Conservation (phyloP, 1,139 yeast species). For the Kodamaea arcana region DNA sequence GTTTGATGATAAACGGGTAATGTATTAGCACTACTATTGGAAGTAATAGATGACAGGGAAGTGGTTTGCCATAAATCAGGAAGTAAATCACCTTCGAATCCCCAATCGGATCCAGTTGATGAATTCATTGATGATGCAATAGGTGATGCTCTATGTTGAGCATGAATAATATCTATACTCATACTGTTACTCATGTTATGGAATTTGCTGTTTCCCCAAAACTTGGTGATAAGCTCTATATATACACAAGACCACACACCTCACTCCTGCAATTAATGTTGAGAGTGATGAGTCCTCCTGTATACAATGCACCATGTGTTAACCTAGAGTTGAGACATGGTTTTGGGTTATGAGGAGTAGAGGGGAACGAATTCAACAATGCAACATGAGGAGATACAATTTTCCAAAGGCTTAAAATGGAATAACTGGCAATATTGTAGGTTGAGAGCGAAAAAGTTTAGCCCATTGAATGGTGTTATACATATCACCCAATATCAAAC, state of each 20-base stretch:
- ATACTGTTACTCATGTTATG: constrained; percentile 1
- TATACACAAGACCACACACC: neutral
- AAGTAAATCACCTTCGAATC: constrained; percentile 24
- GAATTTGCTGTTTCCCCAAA: neutral
- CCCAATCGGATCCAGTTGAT: constrained; percentile 19
- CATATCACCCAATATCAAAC: too few species aligned
- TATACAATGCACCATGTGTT: neutral
- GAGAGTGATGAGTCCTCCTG: constrained; percentile 1
- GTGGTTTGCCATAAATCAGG: constrained; percentile 34
- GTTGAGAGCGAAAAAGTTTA: too few species aligned
- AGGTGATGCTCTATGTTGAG: constrained; percentile 9
- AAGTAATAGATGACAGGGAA: constrained; percentile 7
- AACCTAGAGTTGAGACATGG: neutral
- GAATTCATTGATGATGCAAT: constrained; percentile 20
- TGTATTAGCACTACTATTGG: constrained; percentile 5
- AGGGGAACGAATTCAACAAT: constrained; percentile 2
- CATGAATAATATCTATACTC: constrained; percentile 5
- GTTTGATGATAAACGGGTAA: constrained; percentile 1
- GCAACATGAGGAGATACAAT: neutral
- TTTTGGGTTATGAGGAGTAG: constrained; percentile 1
- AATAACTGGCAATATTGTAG: too few species aligned
- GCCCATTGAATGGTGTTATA: too few species aligned
- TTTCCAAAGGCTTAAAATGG: neutral
- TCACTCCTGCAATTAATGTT: neutral
- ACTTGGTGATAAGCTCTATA: neutral